phyloP scores from a whole-genome alignment of 106 monocot genomes.

The Dendrobium nobile region DNA sequence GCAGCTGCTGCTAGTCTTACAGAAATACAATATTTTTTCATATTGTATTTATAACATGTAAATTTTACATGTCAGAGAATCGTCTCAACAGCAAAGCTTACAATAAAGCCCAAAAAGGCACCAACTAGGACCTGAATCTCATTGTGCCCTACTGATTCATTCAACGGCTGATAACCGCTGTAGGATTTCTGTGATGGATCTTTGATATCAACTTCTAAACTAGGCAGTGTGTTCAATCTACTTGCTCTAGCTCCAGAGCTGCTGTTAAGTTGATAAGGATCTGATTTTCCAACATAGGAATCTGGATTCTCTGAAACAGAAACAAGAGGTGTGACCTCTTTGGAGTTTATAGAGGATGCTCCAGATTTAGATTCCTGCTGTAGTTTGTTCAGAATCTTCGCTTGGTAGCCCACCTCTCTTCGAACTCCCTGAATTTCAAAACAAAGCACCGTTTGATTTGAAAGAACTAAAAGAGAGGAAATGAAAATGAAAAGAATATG shows the following conservation, averaged over 20 bases:
- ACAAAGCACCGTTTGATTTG: no score
- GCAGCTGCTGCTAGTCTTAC: no score
- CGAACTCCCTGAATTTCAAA: slow-evolving; percentile 43
- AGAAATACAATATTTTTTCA: no score
- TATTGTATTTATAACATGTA: no score
- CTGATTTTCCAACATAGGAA: slow-evolving; percentile 7
- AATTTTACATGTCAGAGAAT: slow-evolving; percentile 13
- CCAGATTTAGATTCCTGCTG: slow-evolving; percentile 3
- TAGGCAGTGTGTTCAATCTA: background rate
- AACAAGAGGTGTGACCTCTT: slow-evolving; percentile 16
- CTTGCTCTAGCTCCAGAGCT: background rate
- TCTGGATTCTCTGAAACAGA: slow-evolving; percentile 14
- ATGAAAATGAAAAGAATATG: no score
- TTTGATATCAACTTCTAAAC: slow-evolving; percentile 11
- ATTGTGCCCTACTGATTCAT: slow-evolving; percentile 60
- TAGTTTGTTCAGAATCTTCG: slow-evolving; percentile 40
- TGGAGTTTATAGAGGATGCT: slow-evolving; percentile 21
- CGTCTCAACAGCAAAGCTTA: slow-evolving; percentile 34
- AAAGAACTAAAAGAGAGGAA: no score
- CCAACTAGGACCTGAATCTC: slow-evolving; percentile 52
- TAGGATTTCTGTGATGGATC: slow-evolving; percentile 6
- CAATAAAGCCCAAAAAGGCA: slow-evolving; percentile 50
- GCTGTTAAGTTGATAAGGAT: slow-evolving; percentile 8
- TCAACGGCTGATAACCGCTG: slow-evolving; percentile 18
- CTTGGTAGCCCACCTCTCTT: slow-evolving; percentile 57